Evolutionary conservation across 164 flowering plant genomes (phyloP), one percentile per base, ranked within the genome.

Genomic region (Magnolia changhungtana): DNA sequence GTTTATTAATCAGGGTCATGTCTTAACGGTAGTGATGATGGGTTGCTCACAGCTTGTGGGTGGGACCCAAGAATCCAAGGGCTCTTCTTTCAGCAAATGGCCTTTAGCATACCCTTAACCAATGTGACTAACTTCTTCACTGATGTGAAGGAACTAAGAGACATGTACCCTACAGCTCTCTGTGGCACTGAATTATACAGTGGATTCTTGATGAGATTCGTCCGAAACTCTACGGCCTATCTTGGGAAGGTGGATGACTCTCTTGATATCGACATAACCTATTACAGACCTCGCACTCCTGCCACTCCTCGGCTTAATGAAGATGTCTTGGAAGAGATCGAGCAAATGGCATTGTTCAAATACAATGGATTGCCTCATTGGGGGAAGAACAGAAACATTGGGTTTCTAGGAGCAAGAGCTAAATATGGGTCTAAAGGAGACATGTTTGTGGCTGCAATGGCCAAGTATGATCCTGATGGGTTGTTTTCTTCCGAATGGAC

Each of bases 301-400:
- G 29, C 50, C 7, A 8, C 66, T 31, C 77, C 77, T 7, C 58
- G 77, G 7, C 49, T 75, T 9, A 19, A 75, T 52, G 77, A 75
- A 51, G 77, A 75, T 27, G 72, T 75, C 1, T 55, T 75, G 72
- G 77, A 75, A 31, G 77, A 75, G 72, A 67, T 66, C 3, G 77
- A 75, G 31, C 77, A 75, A n/a, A 75, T 75, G 72, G 77, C 64
- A 9, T 37, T 75, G 63, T 75, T 75, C 63, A 75, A 75, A 71
- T 75, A 75, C 51, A 18, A 29, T 4, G 77, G 77, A 29, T 68
- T 75, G 45, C 77, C 72, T 1, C 77, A 75, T 19, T 67, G 77
- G 77, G 77, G 71, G 20, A 75, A 75, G 77, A 75, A 75, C 64
- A 66, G 77, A 45, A 75, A 75, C 64, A 18, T 75, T n/a, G 71